phyloP scores from a whole-genome alignment of 2,329 filamentous ascomycete genomes.

The Botrytis elliptica region DNA sequence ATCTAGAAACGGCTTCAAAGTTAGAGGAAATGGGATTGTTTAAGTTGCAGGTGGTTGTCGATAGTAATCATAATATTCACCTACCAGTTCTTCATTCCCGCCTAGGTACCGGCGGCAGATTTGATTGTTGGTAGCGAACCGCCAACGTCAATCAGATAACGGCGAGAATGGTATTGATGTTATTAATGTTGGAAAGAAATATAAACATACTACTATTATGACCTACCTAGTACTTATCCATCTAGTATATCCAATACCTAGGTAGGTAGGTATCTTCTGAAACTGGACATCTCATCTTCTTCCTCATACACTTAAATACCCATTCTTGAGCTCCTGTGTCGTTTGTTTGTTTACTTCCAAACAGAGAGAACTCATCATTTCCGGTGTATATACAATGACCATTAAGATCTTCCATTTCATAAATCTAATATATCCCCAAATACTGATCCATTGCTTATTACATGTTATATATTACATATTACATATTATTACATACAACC shows the following conservation, averaged over 20 bases:
- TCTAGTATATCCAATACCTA: too few relatives aligned
- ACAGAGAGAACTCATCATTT: background rate
- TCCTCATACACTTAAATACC: background rate
- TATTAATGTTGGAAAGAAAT: background rate
- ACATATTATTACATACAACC: background rate
- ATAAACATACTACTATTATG: background rate
- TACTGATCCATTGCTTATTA: background rate
- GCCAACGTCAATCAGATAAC: background rate
- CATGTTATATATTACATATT: too few relatives aligned
- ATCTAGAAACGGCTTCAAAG: background rate
- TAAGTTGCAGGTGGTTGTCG: background rate
- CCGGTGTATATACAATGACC: background rate
- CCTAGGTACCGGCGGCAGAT: background rate
- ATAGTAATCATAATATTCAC: too few relatives aligned
- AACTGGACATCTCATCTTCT: background rate
- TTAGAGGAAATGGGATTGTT: background rate
- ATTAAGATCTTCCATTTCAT: background rate
- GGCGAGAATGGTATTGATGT: background rate
- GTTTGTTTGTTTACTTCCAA: background rate
- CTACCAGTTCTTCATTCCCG: background rate
- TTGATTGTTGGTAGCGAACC: background rate
- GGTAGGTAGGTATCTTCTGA: background rate
- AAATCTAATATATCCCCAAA: background rate
- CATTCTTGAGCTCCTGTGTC: too few relatives aligned
- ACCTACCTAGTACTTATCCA: too few relatives aligned